Evolutionary conservation across 176 grass and related monocot species (phyloP).

Genomic region (Aechmea fasciata): DNA sequence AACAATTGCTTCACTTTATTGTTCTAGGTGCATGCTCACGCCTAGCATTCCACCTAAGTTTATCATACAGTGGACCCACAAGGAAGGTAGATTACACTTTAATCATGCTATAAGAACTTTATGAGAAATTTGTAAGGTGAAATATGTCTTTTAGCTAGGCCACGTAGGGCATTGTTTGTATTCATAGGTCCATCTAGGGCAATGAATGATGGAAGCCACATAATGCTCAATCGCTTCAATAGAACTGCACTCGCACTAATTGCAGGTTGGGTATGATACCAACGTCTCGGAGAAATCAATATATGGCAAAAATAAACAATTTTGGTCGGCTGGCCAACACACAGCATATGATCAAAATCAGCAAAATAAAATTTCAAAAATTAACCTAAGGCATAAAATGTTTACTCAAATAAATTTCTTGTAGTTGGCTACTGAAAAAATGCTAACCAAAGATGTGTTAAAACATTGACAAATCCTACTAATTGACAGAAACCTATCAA

Average conservation of each 20-base stretch:
- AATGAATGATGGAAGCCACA: conserved; percentile 29
- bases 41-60: conserved; percentile 1
- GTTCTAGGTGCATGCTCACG: conserved; percentile 17
- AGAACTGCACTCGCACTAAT: conserved; percentile 12
- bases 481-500: not conserved
- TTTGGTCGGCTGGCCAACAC: not conserved
- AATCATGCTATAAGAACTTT: conserved; percentile 1
- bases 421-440: not conserved
- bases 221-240: conserved; percentile 30
- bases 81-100: not conserved
- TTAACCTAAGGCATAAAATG: conserved; percentile 7
- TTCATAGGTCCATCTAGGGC: conserved; percentile 26
- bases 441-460: not conserved
- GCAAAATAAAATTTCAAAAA: not conserved
- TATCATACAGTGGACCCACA: conserved; percentile 1
- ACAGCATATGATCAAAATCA: not conserved
- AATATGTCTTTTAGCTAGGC: conserved; percentile 4
- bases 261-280: conserved; percentile 35
- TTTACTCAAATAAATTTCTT: not conserved
- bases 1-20: conserved; percentile 10
- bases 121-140: not conserved
- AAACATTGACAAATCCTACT: not conserved
- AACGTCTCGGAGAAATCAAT: conserved; percentile 40
- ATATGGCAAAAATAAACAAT: conserved; percentile 13
- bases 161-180: conserved; percentile 22